Conservation (phyloP, 805 yeast genomes). For the Spathaspora gorwiae region DNA sequence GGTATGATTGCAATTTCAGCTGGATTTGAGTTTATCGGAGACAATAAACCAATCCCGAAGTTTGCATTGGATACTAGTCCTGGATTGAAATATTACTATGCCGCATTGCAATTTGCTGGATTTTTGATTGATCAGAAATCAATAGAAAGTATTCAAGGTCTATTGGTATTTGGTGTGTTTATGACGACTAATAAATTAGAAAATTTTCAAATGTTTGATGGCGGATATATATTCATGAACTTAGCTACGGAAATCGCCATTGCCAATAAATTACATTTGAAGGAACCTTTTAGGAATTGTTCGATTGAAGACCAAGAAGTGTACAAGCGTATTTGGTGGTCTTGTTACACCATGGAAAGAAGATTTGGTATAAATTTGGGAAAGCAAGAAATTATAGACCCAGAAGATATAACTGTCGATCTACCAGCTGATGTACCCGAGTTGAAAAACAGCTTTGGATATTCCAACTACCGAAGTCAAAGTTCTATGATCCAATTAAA, state of each 20-base stretch:
- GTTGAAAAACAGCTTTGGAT: conserved; percentile 8
- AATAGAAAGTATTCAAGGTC: conserved; percentile 10
- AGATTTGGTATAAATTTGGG: conserved; percentile 12
- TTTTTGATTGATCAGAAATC: conserved; percentile 11
- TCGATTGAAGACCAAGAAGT: conserved; percentile 7
- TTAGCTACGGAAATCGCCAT: conserved; percentile 13
- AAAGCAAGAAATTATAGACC: conserved; percentile 7
- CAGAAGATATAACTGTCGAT: conserved; percentile 10
- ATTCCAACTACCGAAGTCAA: conserved; percentile 9
- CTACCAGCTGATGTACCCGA: conserved; percentile 8
- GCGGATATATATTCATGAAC: conserved; percentile 11
- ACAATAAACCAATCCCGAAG: conserved; percentile 3
- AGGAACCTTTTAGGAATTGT: conserved; percentile 6
- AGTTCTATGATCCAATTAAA: conserved; percentile 8
- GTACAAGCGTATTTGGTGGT: conserved; percentile 12
- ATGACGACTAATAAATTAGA: conserved; percentile 15
- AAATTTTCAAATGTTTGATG: conserved; percentile 11
- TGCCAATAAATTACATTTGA: conserved; percentile 9
- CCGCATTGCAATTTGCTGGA: conserved; percentile 13
- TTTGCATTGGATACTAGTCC: conserved; percentile 9
- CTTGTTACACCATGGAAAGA: conserved; percentile 13
- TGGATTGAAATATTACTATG: conserved; percentile 10
- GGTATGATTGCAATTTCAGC: conserved; percentile 11
- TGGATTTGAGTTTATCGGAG: conserved; percentile 12
- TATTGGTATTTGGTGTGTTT: conserved; percentile 12